A percentile compares a stretch with the other conserved stretches of the same genome.
phyloP scores from a whole-genome alignment of 1,284 basidiomycete species.

The Ustilago curta region DNA sequence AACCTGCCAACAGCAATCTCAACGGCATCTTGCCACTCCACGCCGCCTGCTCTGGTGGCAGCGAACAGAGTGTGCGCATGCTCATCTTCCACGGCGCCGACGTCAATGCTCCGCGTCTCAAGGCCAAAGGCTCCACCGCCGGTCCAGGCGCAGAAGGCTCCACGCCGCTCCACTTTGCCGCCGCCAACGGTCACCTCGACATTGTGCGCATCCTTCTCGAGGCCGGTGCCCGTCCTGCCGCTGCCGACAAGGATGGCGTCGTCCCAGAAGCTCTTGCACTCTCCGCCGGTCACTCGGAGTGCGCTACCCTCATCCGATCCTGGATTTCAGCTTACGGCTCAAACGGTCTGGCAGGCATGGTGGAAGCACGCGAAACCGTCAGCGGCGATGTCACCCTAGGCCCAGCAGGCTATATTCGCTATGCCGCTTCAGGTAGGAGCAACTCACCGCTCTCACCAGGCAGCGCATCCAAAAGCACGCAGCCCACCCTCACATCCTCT shows the following conservation, averaged over 20 bases:
- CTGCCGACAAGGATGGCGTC: constrained; percentile 55
- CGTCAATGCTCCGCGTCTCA: constrained; percentile 54
- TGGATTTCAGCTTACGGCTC: constrained; percentile 57
- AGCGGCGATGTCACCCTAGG: constrained; percentile 41
- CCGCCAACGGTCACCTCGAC: constrained; percentile 63
- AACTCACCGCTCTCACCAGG: constrained; percentile 22
- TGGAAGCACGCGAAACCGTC: constrained; percentile 43
- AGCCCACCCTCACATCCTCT: not conserved
- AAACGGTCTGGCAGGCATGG: constrained; percentile 51
- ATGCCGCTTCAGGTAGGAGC: constrained; percentile 31
- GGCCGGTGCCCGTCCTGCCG: constrained; percentile 57
- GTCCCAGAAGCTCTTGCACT: constrained; percentile 59
- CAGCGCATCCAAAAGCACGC: not conserved
- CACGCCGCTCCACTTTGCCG: constrained; percentile 66
- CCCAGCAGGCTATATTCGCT: constrained; percentile 47
- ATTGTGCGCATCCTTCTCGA: constrained; percentile 62
- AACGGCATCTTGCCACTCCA: constrained; percentile 66
- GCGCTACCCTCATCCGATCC: constrained; percentile 50
- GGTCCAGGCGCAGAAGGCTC: constrained; percentile 62
- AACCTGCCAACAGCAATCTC: constrained; percentile 56
- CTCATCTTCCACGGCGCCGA: constrained; percentile 65
- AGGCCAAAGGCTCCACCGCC: constrained; percentile 32
- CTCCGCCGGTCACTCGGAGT: constrained; percentile 49
- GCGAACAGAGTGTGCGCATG: constrained; percentile 54
- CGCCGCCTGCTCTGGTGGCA: constrained; percentile 62